These are phyloP conservation scores for Suillus brevipes DNA, from an alignment of 768 basidiomycete genomes.

Conservation along the genomic window DNA sequence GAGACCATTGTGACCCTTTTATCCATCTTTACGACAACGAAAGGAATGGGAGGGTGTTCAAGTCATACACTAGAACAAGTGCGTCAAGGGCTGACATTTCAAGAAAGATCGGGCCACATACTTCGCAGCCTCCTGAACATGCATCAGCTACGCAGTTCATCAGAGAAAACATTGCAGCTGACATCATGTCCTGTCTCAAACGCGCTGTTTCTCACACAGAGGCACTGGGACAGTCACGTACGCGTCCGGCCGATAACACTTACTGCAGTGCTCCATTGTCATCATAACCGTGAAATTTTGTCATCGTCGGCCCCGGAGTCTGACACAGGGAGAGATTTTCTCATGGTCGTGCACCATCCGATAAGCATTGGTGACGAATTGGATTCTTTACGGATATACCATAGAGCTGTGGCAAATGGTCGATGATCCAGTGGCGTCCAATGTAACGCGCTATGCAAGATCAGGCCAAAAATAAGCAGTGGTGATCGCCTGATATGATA, in stretches of 20 bases:
- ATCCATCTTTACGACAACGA: background rate
- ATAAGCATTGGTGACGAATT: slow-evolving; percentile 37
- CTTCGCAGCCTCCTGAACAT: background rate
- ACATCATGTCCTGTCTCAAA: slow-evolving; percentile 34
- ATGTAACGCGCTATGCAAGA: slow-evolving; percentile 28
- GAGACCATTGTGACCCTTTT: background rate
- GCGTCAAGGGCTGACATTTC: background rate
- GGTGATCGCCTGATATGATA: slow-evolving; percentile 21
- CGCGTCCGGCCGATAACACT: slow-evolving; percentile 41
- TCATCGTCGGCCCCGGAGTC: background rate
- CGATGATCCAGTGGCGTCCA: slow-evolving; percentile 38
- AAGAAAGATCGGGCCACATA: background rate
- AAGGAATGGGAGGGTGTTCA: background rate
- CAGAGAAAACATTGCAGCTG: slow-evolving; percentile 36
- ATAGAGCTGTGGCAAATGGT: slow-evolving; percentile 15
- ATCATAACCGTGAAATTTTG: slow-evolving; percentile 14
- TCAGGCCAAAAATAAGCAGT: slow-evolving; percentile 25
- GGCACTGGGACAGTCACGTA: slow-evolving; percentile 16
- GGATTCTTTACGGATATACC: slow-evolving; percentile 30
- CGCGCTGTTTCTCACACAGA: background rate
- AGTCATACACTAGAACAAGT: background rate
- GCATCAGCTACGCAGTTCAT: slow-evolving; percentile 23
- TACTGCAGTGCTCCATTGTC: slow-evolving; percentile 33
- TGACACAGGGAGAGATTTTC: slow-evolving; percentile 17
- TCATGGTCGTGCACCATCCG: slow-evolving; percentile 36